These are phyloP conservation scores for Plantago coronopus DNA, from an alignment of 305 asterid species.

Conservation along the genomic window DNA sequence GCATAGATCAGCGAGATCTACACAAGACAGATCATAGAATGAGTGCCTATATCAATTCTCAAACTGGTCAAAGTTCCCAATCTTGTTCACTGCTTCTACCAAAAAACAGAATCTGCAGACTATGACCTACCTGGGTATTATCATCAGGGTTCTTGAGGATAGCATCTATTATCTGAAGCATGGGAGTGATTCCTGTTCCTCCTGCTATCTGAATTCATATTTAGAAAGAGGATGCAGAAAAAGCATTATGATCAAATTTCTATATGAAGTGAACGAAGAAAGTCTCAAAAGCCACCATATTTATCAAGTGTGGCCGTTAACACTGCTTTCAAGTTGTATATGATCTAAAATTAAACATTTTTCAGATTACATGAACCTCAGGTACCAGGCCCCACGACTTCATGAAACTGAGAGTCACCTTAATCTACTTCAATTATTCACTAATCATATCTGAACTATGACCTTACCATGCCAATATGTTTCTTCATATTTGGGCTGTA, in stretches of 20 bases:
- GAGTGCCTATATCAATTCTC: conserved; percentile 9
- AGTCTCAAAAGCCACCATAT: not conserved
- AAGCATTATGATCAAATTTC: conserved; percentile 13
- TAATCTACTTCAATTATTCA: conserved; percentile 16
- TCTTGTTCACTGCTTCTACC: conserved; percentile 6
- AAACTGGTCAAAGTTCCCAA: not conserved
- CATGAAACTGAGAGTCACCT: not conserved
- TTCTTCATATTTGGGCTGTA: conserved; percentile 90
- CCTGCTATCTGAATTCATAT: conserved; percentile 73
- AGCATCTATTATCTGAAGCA: conserved; percentile 93
- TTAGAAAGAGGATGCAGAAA: conserved; percentile 11
- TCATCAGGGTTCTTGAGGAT: conserved; percentile 89
- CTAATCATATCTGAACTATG: conserved; percentile 14
- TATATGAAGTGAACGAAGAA: conserved; percentile 9
- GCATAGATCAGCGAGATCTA: conserved; percentile 89
- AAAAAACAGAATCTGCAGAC: conserved; percentile 13
- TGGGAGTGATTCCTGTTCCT: conserved; percentile 92
- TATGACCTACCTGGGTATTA: conserved; percentile 61
- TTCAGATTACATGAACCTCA: no score
- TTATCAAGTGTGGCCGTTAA: not conserved
- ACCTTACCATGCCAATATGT: conserved; percentile 92
- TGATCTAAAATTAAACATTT: not conserved
- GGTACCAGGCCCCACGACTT: no score
- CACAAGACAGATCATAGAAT: conserved; percentile 21
- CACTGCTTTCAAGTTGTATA: not conserved